A percentile compares a stretch with the other conserved stretches of the same genome.
These are phyloP conservation scores for Chlorella sp. DNA, from an alignment of 139 green algal species.

Conservation along the genomic window DNA sequence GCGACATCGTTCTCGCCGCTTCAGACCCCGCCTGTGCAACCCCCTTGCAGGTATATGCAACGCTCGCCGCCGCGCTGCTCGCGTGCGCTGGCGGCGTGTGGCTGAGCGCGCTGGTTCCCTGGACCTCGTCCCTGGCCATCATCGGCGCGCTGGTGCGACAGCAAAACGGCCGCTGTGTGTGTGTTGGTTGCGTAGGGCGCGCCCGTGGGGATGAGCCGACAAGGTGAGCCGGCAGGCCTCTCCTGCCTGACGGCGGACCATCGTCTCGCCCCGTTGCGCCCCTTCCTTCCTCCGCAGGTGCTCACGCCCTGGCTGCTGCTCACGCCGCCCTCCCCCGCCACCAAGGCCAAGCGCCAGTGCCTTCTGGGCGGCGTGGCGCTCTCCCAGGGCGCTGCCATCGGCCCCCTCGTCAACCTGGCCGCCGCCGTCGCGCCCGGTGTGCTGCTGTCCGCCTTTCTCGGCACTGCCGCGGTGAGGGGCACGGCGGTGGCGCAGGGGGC, in stretches of 20 bases:
- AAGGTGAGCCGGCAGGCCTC: too few species aligned
- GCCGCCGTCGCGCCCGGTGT: constrained; percentile 44
- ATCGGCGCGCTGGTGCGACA: too few species aligned
- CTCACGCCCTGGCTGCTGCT: constrained; percentile 46
- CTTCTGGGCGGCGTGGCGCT: constrained; percentile 57
- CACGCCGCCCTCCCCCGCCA: constrained; percentile 32
- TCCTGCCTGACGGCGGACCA: too few species aligned
- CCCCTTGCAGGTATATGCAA: constrained; percentile 68
- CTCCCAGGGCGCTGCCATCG: constrained; percentile 52
- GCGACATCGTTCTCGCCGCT: background rate
- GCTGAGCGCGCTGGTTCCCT: too few species aligned
- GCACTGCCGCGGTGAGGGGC: too few species aligned
- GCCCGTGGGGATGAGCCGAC: too few species aligned
- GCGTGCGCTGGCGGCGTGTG: background rate
- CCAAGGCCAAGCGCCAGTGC: constrained; percentile 31
- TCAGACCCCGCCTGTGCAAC: background rate
- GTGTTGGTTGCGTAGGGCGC: too few species aligned
- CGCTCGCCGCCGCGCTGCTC: constrained; percentile 47
- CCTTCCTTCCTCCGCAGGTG: too few species aligned
- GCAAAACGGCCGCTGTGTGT: too few species aligned
- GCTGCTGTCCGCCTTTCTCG: constrained; percentile 12
- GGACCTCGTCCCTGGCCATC: too few species aligned
- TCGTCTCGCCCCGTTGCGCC: too few species aligned
- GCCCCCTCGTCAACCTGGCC: constrained; percentile 48
- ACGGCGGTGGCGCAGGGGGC: constrained; percentile 8